These are phyloP conservation scores for Alternaria novae-zelandiae DNA, from an alignment of 2,329 filamentous ascomycete species.

Conservation along the genomic window DNA sequence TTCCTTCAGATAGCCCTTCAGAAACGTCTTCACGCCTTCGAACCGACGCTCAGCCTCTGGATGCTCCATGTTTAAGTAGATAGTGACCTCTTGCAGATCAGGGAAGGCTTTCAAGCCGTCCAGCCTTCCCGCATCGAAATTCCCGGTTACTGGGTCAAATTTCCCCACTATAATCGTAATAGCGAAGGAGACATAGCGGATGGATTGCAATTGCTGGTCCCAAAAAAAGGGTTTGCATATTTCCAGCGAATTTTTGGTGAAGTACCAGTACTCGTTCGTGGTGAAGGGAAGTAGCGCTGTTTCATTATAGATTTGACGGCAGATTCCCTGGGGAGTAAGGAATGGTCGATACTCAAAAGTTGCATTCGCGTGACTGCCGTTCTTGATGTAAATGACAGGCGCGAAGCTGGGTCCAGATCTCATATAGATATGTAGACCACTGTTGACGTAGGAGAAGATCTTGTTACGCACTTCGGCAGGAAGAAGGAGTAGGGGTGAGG, in stretches of 20 bases:
- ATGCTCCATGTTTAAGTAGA: background rate
- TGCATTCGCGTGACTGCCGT: background rate
- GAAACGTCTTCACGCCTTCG: background rate
- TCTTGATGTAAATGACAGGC: background rate
- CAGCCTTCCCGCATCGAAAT: background rate
- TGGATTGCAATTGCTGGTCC: accelerated
- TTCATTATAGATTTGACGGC: background rate
- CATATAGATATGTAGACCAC: background rate
- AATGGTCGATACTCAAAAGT: no score
- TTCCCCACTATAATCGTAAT: background rate
- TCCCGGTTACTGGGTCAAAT: no score
- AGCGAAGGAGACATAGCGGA: background rate
- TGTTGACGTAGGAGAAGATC: background rate
- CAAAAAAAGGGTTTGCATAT: background rate
- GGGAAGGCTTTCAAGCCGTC: background rate
- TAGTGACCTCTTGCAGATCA: background rate
- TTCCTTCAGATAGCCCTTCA: background rate
- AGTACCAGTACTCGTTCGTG: background rate
- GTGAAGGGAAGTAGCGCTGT: background rate
- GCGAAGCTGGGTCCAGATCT: background rate
- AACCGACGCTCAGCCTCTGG: background rate
- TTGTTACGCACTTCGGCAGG: background rate
- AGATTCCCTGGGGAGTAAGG: accelerated
- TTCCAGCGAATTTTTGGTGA: no score
- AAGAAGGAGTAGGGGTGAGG: background rate